Conservation (phyloP, 768 basidiomycete species). For the Boletus huronensis region DNA sequence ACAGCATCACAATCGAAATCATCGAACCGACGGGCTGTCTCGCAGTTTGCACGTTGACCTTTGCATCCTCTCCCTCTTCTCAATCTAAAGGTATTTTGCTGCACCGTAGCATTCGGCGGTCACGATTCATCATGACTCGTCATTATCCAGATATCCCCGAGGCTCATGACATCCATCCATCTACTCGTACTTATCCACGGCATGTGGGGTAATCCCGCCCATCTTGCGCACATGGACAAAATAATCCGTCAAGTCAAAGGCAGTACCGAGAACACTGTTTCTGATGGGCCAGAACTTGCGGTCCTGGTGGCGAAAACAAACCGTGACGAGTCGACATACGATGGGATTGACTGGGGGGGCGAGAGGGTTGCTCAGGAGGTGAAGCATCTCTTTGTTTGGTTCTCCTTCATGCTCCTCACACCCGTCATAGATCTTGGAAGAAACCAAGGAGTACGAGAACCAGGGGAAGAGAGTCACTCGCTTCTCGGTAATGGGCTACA, state of each 20-base stretch:
- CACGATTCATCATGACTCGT: background rate
- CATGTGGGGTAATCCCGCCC: conserved; percentile 78
- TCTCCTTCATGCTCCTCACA: background rate
- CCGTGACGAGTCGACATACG: conserved; percentile 65
- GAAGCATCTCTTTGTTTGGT: conserved; percentile 4
- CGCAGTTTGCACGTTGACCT: conserved; percentile 4
- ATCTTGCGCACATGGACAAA: conserved; percentile 58
- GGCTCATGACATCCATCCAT: conserved; percentile 35
- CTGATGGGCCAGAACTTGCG: conserved; percentile 45
- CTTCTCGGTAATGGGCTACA: conserved; percentile 77
- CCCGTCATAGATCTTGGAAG: conserved; percentile 47
- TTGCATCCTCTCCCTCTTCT: background rate
- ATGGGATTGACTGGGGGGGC: conserved; percentile 82
- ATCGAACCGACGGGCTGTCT: background rate
- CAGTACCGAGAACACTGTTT: conserved; percentile 19
- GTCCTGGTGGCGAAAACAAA: conserved; percentile 67
- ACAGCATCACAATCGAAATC: background rate
- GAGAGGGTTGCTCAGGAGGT: conserved; percentile 82
- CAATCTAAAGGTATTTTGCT: conserved; percentile 2
- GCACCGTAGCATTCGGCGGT: background rate
- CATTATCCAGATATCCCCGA: background rate
- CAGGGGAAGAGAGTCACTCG: conserved; percentile 58
- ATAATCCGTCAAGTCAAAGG: conserved; percentile 47
- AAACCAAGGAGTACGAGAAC: conserved; percentile 49
- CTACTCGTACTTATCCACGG: conserved; percentile 50